phyloP scores from a whole-genome alignment of 768 basidiomycete genomes.

The Suillus plorans region DNA sequence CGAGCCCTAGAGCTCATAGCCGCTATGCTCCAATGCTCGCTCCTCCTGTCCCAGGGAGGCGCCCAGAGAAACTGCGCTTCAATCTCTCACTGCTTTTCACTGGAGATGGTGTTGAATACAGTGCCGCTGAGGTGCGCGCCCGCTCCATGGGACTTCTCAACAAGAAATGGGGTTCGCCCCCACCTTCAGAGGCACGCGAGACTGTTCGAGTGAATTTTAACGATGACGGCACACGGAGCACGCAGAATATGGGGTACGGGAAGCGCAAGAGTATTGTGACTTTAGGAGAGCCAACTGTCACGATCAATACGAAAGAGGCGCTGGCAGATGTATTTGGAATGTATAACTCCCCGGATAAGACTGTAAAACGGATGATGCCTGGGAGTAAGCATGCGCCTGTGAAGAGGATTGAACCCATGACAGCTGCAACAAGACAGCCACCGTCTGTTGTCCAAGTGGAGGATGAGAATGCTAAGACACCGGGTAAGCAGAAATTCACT shows the following conservation, averaged over 20 bases:
- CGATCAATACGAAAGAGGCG: conserved; percentile 96
- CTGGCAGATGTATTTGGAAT: conserved; percentile 92
- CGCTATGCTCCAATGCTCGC: conserved; percentile 76
- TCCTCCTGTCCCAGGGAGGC: conserved; percentile 65
- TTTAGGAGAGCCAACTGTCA: conserved; percentile 78
- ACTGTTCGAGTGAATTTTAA: conserved; percentile 55
- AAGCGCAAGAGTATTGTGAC: conserved; percentile 47
- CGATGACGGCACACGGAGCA: conserved; percentile 51
- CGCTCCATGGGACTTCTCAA: conserved; percentile 79
- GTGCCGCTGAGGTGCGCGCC: conserved; percentile 80
- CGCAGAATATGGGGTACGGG: conserved; percentile 37
- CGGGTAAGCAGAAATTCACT: conserved; percentile 27
- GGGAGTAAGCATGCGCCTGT: conserved; percentile 77
- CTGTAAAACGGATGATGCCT: conserved; percentile 49
- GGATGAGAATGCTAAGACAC: conserved; percentile 34
- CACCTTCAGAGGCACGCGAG: conserved; percentile 38
- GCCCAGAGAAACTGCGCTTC: conserved; percentile 70
- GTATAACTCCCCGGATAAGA: conserved; percentile 91
- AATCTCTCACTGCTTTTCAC: conserved; percentile 70
- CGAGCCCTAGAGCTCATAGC: conserved; percentile 24
- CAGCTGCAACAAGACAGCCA: conserved; percentile 25
- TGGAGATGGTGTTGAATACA: conserved; percentile 78
- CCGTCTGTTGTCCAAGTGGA: conserved; percentile 37
- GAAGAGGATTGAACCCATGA: conserved; percentile 62
- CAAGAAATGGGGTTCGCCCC: conserved; percentile 81